A percentile compares a stretch with the other conserved stretches of the same genome.
phyloP scores from a whole-genome alignment of 1,284 basidiomycete species.

The Earliella scabrosa region DNA sequence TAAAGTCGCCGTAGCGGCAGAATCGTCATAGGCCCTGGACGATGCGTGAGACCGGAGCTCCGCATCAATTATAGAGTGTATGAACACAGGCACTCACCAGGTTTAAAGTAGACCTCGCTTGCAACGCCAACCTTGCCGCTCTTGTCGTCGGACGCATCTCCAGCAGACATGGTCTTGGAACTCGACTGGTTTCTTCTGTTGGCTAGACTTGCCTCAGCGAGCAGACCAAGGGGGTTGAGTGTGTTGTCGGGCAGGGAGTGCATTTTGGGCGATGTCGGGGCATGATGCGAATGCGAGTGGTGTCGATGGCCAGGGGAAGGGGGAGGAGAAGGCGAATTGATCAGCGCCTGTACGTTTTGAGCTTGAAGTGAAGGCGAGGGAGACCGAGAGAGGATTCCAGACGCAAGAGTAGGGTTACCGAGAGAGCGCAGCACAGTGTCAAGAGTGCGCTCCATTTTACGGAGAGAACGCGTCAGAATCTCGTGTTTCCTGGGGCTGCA shows the following conservation, averaged over 20 bases:
- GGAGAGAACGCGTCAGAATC: conserved; percentile 83
- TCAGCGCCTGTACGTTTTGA: conserved; percentile 60
- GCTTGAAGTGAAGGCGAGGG: conserved; percentile 69
- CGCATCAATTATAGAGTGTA: conserved; percentile 7
- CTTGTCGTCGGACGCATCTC: conserved; percentile 26
- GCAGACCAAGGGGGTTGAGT: conserved; percentile 86
- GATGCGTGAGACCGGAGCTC: conserved; percentile 16
- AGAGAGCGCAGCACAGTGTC: conserved; percentile 86
- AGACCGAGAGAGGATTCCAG: conserved; percentile 81
- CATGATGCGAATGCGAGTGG: conserved; percentile 29
- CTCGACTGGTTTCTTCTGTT: conserved; percentile 66
- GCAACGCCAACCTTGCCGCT: conserved; percentile 73
- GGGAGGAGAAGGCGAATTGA: conserved; percentile 63
- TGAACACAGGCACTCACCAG: conserved; percentile 55
- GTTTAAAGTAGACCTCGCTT: conserved; percentile 92
- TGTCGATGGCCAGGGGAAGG: conserved; percentile 34
- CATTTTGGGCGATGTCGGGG: conserved; percentile 71
- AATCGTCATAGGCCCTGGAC: conserved; percentile 83
- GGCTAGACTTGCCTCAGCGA: conserved; percentile 90
- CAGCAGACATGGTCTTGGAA: conserved; percentile 23
- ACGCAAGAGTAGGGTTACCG: conserved; percentile 77
- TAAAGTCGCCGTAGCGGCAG: conserved; percentile 83
- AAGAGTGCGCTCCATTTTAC: conserved; percentile 92
- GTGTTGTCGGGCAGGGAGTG: conserved; percentile 91
- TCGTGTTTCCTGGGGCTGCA: conserved; percentile 78